A percentile compares a stretch with the other conserved stretches of the same genome.
Evolutionary conservation across 2,329 filamentous ascomycete genomes (phyloP).

Genomic region (Stromatinia cepivora): DNA sequence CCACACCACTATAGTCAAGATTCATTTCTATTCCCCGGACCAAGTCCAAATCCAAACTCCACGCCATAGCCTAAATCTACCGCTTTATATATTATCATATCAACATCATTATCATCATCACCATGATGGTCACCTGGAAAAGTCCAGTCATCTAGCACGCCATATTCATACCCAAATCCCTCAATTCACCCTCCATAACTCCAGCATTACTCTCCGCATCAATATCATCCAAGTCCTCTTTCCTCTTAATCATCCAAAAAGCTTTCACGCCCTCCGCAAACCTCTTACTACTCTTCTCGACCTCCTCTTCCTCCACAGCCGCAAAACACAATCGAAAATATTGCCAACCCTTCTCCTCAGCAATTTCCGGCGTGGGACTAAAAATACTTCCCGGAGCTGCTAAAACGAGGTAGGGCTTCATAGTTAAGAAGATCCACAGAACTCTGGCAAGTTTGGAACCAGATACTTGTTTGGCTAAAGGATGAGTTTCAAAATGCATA

Average conservation of each 20-base stretch:
- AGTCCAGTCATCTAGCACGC: slow-evolving; percentile 30
- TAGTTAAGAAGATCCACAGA: slow-evolving; percentile 70
- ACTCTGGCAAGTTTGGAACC: slow-evolving; percentile 60
- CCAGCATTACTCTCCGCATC: slow-evolving; percentile 19
- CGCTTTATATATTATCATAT: neutral
- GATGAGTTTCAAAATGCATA: slow-evolving; percentile 70
- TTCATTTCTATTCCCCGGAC: neutral
- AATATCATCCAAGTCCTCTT: slow-evolving; percentile 61
- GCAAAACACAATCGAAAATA: slow-evolving; percentile 84
- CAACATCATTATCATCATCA: neutral
- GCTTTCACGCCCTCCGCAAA: slow-evolving; percentile 68
- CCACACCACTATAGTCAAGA: neutral
- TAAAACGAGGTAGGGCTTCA: slow-evolving; percentile 68
- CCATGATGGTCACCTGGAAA: neutral
- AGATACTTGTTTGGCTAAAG: slow-evolving; percentile 59
- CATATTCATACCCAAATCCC: slow-evolving; percentile 33
- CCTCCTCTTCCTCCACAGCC: slow-evolving; percentile 70
- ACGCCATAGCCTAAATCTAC: neutral
- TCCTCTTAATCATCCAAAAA: slow-evolving; percentile 76
- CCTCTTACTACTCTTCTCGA: slow-evolving; percentile 60
- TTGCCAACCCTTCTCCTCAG: slow-evolving; percentile 61
- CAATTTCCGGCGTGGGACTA: slow-evolving; percentile 62
- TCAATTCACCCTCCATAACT: slow-evolving; percentile 26
- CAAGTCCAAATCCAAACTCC: neutral
- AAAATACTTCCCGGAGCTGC: slow-evolving; percentile 74